Conservation (phyloP, 257 asterid genomes). For the Fraxinus anomala region DNA sequence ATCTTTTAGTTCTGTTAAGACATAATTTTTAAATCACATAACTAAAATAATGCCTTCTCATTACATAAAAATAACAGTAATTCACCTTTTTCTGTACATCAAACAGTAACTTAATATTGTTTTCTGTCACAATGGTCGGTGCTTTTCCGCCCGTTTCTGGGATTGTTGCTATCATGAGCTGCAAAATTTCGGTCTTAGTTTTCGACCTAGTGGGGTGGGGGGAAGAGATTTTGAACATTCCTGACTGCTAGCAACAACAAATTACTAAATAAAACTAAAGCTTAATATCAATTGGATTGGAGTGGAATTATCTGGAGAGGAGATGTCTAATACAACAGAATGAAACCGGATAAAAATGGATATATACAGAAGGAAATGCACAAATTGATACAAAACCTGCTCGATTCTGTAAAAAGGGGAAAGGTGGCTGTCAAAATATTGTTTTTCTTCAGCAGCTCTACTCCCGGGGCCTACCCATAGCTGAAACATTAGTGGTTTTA, state of each 20-base stretch:
- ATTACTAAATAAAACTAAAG: not conserved
- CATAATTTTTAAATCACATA: not conserved
- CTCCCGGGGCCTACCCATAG: constrained; percentile 99
- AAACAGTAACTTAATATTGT: constrained; percentile 80
- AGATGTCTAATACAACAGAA: not conserved
- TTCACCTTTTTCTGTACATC: constrained; percentile 87
- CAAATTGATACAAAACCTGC: constrained; percentile 58
- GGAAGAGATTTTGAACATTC: not conserved
- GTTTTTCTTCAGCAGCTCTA: constrained; percentile 96
- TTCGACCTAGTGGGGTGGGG: constrained; percentile 2
- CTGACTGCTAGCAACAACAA: not conserved
- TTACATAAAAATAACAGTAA: constrained; percentile 16
- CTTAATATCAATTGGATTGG: too few relatives aligned
- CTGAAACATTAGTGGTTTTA: constrained; percentile 45
- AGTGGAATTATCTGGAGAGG: not conserved
- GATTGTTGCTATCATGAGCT: constrained; percentile 87
- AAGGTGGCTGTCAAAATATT: constrained; percentile 84
- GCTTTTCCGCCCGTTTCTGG: constrained; percentile 71
- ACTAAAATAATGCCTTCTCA: not conserved
- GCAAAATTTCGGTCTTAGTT: constrained; percentile 43
- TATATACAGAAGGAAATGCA: not conserved
- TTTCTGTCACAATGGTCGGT: constrained; percentile 84
- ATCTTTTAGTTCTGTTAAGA: constrained; percentile 10
- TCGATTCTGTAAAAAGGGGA: constrained; percentile 97
- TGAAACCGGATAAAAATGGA: constrained; percentile 4